These are phyloP conservation scores for Aspergillus homomorphus DNA, from an alignment of 495 filamentous ascomycete species.

Conservation along the genomic window DNA sequence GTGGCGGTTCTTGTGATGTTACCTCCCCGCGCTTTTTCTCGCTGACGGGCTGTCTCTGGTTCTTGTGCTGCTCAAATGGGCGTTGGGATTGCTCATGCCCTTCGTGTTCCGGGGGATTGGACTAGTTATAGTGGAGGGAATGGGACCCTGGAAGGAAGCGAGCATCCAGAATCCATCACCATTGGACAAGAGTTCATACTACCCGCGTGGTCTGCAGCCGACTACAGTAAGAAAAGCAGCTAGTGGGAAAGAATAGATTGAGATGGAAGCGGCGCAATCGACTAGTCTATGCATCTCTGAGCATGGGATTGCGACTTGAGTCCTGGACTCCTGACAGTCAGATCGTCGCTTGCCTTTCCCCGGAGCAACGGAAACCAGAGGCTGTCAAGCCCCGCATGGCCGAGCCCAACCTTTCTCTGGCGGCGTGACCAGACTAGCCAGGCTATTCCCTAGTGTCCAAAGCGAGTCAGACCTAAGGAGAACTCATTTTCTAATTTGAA, in stretches of 20 bases:
- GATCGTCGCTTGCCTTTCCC: slow-evolving; percentile 28
- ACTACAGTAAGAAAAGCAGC: neutral
- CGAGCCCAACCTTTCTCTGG: slow-evolving; percentile 25
- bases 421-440: slow-evolving; percentile 14
- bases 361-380: slow-evolving; percentile 45
- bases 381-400: slow-evolving; percentile 38
- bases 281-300: neutral
- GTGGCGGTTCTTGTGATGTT: slow-evolving; percentile 10
- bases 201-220: neutral
- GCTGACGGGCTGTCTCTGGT: slow-evolving; percentile 3
- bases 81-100: neutral
- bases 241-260: neutral
- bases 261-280: neutral
- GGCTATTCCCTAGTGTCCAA: neutral
- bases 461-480: neutral
- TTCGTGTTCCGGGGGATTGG: neutral
- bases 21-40: neutral
- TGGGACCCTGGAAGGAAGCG: neutral
- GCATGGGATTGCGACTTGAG: neutral
- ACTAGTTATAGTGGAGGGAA: neutral
- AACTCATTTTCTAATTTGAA: neutral
- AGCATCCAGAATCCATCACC: neutral
- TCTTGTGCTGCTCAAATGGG: neutral
- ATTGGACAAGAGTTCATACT: neutral
- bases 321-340: neutral